Evolutionary conservation across 78 protist genomes (phyloP).

Genomic region (Planoprotostelium fungivorum): DNA sequence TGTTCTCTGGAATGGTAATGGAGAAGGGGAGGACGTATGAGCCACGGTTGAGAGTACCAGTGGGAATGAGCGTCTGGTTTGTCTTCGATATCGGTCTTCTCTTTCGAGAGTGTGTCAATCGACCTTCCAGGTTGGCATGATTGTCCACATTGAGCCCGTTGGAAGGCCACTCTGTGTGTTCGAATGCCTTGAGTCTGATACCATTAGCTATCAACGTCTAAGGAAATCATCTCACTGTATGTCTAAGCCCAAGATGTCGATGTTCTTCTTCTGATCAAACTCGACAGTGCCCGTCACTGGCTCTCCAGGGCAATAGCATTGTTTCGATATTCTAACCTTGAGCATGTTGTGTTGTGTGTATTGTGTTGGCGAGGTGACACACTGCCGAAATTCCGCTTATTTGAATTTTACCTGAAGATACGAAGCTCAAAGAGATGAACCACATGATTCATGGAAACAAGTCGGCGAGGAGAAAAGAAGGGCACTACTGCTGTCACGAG

Average conservation of each 20-base stretch:
- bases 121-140: not conserved
- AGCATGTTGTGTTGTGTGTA: not conserved
- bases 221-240: not conserved
- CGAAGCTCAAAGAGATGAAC: no score
- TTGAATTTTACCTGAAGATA: no score
- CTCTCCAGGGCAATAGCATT: slow-evolving; percentile 6
- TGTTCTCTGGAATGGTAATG: not conserved
- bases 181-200: not conserved
- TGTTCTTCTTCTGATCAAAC: not conserved
- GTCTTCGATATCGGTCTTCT: not conserved
- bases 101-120: not conserved
- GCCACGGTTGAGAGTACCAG: not conserved
- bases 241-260: not conserved
- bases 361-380: no score
- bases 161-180: not conserved
- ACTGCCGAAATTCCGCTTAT: no score
- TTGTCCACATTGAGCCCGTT: not conserved
- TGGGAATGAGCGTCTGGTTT: not conserved
- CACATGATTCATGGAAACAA: no score
- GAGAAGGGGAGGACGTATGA: not conserved
- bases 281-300: not conserved
- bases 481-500: no score
- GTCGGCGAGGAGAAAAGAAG: no score
- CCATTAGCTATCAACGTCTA: not conserved
- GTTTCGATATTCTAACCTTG: not conserved